Conservation (phyloP, 2,329 filamentous ascomycete genomes). For the Aspergillus neotritici region DNA sequence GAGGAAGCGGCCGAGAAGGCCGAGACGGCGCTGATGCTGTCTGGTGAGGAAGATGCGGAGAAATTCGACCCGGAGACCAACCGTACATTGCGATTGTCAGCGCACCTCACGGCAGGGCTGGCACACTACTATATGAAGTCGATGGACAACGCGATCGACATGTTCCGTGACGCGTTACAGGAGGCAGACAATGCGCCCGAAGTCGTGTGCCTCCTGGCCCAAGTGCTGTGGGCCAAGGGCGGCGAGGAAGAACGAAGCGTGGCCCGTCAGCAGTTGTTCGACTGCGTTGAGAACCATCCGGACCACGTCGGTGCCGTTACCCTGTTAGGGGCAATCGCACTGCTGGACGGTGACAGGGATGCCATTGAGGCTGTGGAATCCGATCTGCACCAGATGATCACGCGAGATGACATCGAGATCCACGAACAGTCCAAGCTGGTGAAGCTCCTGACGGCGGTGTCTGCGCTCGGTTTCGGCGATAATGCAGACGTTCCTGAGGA, state of each 20-base stretch:
- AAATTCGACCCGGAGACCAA: slow-evolving; percentile 58
- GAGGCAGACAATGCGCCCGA: slow-evolving; percentile 74
- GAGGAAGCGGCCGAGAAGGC: slow-evolving; percentile 70
- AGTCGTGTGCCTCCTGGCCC: slow-evolving; percentile 77
- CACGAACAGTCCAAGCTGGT: slow-evolving; percentile 65
- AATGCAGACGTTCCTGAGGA: slow-evolving; percentile 39
- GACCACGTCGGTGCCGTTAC: slow-evolving; percentile 74
- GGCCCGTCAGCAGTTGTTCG: slow-evolving; percentile 74
- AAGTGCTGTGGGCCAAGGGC: slow-evolving; percentile 89
- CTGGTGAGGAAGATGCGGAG: slow-evolving; percentile 63
- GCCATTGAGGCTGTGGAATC: slow-evolving; percentile 73
- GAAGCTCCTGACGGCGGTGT: slow-evolving; percentile 69
- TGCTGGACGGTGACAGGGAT: slow-evolving; percentile 73
- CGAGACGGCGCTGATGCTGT: slow-evolving; percentile 72
- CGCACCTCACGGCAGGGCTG: slow-evolving; percentile 78
- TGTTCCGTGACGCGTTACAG: slow-evolving; percentile 72
- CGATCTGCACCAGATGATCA: slow-evolving; percentile 69
- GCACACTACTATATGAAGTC: slow-evolving; percentile 67
- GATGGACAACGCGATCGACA: slow-evolving; percentile 64
- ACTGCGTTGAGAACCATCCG: slow-evolving; percentile 66
- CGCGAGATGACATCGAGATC: slow-evolving; percentile 57
- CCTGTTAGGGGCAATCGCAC: slow-evolving; percentile 75
- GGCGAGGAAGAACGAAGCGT: slow-evolving; percentile 66
- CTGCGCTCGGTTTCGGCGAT: slow-evolving; percentile 49
- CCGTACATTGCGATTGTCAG: slow-evolving; percentile 68